Base-by-base conservation (phyloP, 495 filamentous ascomycete genomes). In the Lophiotrema nucula region DNA sequence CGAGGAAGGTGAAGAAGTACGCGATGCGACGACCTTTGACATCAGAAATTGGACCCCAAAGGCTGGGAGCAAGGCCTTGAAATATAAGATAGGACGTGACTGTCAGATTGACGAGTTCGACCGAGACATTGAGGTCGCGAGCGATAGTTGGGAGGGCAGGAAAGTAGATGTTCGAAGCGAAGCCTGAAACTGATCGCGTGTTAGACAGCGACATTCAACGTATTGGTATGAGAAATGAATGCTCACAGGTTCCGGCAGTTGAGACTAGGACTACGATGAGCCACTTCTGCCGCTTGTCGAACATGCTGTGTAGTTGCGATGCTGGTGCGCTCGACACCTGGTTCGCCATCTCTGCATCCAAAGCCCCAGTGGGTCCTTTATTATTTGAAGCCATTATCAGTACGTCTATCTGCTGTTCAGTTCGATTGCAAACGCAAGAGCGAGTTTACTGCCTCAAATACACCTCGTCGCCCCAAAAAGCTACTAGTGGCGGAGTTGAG, bases 51-150 rank as follows among this genome's bases (percentile, higher is more conserved):
- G 74, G 71, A 4, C 79, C 79, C 79, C 76, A 79, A 19, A 83
- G 50, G 52, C 71, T 79, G 0, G 79, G 80, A 0, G 78, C 74
- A 8, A 81, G 51, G 0, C 75, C 79, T 67, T 80, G 75, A 53
- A 81, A 75, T 15, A 81, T 70, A 5, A 81, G 63, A 60, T 81
- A 83, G 0, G 75, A 75, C 3, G 80, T 83, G 12, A 82, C 70
- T 0, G 77, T 80, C 6, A 80, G 69, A 49, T 76, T 77, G 63
- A 81, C 69, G 2, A 77, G 70, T 35, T 75, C 71, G 4, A 74
- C 39, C 0, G 76, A 75, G 3, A 78, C 69, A 37, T 70, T 57
- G 0, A 80, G 61, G 42, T 79, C 74, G 6, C 50, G 31, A 11
- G 77, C 72, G 10, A 81, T 75, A 0, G 73, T 76, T 8, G 73